Percentiles rank a stretch among this genome's conserved stretches.
These are phyloP conservation scores for Lepidium aucheri DNA, from an alignment of 345 rosid genomes.

Conservation along the genomic window DNA sequence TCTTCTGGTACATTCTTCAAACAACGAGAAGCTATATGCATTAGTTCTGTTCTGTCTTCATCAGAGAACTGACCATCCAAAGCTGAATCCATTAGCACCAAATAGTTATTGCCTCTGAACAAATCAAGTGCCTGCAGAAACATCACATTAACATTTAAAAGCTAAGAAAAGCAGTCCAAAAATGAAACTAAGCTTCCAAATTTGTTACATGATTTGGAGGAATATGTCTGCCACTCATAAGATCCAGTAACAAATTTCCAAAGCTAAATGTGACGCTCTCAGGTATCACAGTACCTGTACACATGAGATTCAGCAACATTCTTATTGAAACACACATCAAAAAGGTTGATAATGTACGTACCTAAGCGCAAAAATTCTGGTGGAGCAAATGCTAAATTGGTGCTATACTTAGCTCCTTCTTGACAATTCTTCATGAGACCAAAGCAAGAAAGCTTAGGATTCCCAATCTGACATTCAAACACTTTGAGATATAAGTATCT, in stretches of 20 bases:
- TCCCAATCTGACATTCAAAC: constrained; percentile 49
- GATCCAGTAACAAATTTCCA: constrained; percentile 86
- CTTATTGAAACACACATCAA: not conserved
- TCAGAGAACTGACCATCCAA: constrained; percentile 88
- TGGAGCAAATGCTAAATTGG: constrained; percentile 93
- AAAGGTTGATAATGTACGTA: constrained; percentile 34
- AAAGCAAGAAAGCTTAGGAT: constrained; percentile 87
- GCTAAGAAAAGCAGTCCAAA: not conserved
- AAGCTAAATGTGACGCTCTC: constrained; percentile 95
- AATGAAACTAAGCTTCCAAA: not conserved
- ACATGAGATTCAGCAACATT: not conserved
- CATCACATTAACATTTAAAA: constrained; percentile 12
- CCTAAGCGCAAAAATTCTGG: constrained; percentile 86
- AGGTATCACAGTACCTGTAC: constrained; percentile 69
- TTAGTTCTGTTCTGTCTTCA: constrained; percentile 88
- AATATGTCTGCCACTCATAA: constrained; percentile 87
- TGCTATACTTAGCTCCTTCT: constrained; percentile 80
- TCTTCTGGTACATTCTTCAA: constrained; percentile 81
- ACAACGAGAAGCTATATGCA: constrained; percentile 78
- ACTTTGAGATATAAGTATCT: not conserved
- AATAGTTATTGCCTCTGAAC: constrained; percentile 77
- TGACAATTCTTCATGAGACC: constrained; percentile 91
- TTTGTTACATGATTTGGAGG: constrained; percentile 87
- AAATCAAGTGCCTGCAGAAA: constrained; percentile 82
- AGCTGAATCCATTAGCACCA: constrained; percentile 94